These are phyloP conservation scores for Echinosophora koreensis DNA, from an alignment of 306 rosid genomes.

Conservation along the genomic window DNA sequence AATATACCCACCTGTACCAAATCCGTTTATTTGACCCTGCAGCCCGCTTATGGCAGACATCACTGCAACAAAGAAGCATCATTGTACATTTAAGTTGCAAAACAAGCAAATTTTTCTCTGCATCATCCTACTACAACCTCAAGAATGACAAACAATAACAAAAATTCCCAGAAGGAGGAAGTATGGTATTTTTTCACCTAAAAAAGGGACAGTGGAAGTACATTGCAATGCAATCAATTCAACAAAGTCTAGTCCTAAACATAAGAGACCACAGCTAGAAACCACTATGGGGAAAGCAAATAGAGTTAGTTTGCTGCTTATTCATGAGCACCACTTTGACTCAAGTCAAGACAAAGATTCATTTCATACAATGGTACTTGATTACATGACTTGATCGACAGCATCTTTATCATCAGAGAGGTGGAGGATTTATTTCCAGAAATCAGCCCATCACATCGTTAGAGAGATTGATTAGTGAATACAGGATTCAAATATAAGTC, in stretches of 20 bases:
- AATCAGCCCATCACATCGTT: background rate
- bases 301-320: background rate
- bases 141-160: constrained; percentile 24
- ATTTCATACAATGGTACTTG: background rate
- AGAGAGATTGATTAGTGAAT: background rate
- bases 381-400: background rate
- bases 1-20: constrained; percentile 76
- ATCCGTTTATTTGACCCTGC: constrained; percentile 71
- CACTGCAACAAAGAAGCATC: constrained; percentile 66
- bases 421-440: background rate
- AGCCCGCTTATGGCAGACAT: constrained; percentile 95
- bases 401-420: background rate
- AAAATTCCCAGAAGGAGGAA: background rate
- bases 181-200: constrained; percentile 15
- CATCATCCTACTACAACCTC: background rate
- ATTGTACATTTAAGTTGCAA: constrained; percentile 39
- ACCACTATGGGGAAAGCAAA: background rate
- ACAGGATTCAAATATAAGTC: constrained; percentile 17
- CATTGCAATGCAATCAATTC: constrained; percentile 36
- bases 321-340: background rate
- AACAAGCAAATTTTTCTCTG: background rate
- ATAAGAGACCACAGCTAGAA: background rate
- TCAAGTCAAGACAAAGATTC: background rate
- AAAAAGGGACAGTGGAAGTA: constrained; percentile 15
- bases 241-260: constrained; percentile 34